Base-by-base conservation (phyloP, 768 basidiomycete species). In the Wakefieldia striispora region DNA sequence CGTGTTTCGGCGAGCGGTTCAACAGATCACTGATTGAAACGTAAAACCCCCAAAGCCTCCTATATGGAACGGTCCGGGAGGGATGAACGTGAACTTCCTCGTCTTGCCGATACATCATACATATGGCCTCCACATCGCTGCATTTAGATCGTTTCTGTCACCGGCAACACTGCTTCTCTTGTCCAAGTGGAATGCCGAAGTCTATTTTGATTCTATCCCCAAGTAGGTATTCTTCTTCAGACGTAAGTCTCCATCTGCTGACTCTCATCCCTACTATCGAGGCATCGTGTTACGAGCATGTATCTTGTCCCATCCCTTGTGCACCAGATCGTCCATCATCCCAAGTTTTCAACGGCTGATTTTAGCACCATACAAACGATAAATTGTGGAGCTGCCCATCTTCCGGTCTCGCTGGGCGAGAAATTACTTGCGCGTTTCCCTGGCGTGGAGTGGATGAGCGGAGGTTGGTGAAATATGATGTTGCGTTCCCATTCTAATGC, bases 311-410 rank as follows among this genome's bases (percentile, higher is more conserved):
- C 88, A 1, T 86, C 86, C 0, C 66, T 83, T 23, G 65, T 84
- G 0, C 79, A 86, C 56, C 86, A 86, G 54, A 69, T 89, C 9
- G 77, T 85, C 3, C 77, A 81, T 54, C 74, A 83, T 52, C 80
- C 67, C 6, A 56, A 54, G 7, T 59, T 82, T 5, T 60, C 61
- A 7, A 72, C 74, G 6, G 67, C 71, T 4, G 83, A 87, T 57
- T 67, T 87, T 13, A 81, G 76, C 55, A 77, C 75, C 0, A 58
- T 89, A 1, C 61, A 66, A 7, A 1, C 29, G 6, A 49, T 82
- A 21, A 66, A 61, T 6, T 76, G 75, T 50, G 87, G 86, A 6
- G 88, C 83, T 0, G 86, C 87, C 2, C 81, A 86, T 58, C 76
- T 88, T 19, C 83, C 88, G 0, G 75, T 77, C 1, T 71, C 78